Evolutionary conservation across 2,329 filamentous ascomycete genomes (phyloP).

Genomic region (Ceratocystis smalleyi): DNA sequence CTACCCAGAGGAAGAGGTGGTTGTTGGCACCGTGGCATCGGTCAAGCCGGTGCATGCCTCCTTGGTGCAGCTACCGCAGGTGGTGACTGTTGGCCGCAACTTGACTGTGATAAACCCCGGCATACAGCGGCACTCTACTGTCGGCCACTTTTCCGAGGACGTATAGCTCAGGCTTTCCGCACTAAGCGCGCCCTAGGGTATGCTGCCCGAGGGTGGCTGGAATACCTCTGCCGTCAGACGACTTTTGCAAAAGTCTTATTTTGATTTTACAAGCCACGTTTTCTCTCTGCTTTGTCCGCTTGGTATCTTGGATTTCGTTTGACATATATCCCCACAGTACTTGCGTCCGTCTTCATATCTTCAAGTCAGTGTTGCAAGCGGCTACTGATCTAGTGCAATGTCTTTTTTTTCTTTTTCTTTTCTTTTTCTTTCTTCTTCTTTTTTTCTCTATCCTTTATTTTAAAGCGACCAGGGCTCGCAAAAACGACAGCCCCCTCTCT

Average conservation of each 20-base stretch:
- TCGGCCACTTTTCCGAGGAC: conserved; percentile 15
- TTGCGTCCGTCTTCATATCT: conserved; percentile 4
- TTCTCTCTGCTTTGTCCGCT: background rate
- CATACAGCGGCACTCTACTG: conserved; percentile 14
- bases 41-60: background rate
- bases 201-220: too few relatives aligned
- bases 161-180: conserved; percentile 6
- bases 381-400: background rate
- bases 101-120: conserved; percentile 13
- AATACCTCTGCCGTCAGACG: too few relatives aligned
- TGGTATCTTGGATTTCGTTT: conserved; percentile 7
- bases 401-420: background rate
- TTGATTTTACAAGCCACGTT: conserved; percentile 1
- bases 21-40: background rate
- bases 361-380: background rate
- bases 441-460: background rate
- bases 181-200: too few relatives aligned
- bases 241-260: background rate
- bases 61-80: conserved; percentile 5
- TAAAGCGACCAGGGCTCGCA: background rate
- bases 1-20: background rate
- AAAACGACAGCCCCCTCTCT: background rate
- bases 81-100: conserved; percentile 12
- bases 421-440: conserved; percentile 5
- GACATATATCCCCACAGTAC: conserved; percentile 11